These are phyloP conservation scores for Arthroderma uncinatum DNA, from an alignment of 2,329 filamentous ascomycete species.

Conservation along the genomic window DNA sequence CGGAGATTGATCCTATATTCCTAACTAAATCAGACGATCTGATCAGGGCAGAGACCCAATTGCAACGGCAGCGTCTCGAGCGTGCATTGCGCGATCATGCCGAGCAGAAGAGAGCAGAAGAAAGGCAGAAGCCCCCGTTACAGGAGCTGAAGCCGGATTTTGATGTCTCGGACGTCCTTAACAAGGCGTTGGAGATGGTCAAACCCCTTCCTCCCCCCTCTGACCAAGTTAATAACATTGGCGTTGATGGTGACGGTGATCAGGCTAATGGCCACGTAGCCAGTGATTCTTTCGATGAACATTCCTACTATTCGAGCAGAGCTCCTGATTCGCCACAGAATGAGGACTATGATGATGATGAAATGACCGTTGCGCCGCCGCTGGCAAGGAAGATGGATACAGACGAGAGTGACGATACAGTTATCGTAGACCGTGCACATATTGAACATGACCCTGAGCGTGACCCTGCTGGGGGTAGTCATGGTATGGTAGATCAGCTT, in stretches of 20 bases:
- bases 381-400: conserved; percentile 21
- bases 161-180: conserved; percentile 61
- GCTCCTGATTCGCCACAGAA: conserved; percentile 61
- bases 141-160: conserved; percentile 52
- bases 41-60: conserved; percentile 66
- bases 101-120: conserved; percentile 48
- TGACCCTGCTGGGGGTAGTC: conserved; percentile 15
- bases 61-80: conserved; percentile 74
- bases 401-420: conserved; percentile 17
- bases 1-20: conserved; percentile 69
- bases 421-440: background rate
- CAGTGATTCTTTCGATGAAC: conserved; percentile 80
- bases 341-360: conserved; percentile 21
- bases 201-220: conserved; percentile 49
- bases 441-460: background rate
- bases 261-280: conserved; percentile 51
- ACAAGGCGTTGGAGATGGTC: conserved; percentile 59
- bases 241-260: conserved; percentile 37
- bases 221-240: conserved; percentile 8
- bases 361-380: conserved; percentile 6
- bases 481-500: conserved; percentile 25
- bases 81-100: conserved; percentile 63
- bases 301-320: conserved; percentile 92
- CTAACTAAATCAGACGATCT: conserved; percentile 78
- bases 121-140: conserved; percentile 39